phyloP scores from a whole-genome alignment of 2,329 filamentous ascomycete species.

The Pseudocercospora pini-densiflorae region DNA sequence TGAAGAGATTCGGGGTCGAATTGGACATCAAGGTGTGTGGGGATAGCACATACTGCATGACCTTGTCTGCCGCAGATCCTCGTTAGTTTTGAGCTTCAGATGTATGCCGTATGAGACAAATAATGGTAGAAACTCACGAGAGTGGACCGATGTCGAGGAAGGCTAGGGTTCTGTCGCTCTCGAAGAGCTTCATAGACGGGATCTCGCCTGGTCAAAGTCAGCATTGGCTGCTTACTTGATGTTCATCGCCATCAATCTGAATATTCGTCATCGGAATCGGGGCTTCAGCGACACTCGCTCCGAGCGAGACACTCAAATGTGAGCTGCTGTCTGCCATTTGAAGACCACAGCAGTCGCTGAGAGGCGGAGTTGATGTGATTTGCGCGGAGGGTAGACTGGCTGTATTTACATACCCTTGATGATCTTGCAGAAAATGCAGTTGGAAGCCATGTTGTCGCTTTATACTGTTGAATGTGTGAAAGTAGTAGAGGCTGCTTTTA shows the following conservation, averaged over 20 bases:
- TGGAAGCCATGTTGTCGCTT: constrained; percentile 46
- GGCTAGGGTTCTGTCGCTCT: constrained; percentile 89
- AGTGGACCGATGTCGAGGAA: constrained; percentile 97
- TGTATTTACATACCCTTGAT: constrained; percentile 71
- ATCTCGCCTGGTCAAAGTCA: constrained; percentile 73
- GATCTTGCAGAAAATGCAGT: constrained; percentile 98
- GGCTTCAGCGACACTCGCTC: not conserved
- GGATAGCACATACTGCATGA: constrained; percentile 71
- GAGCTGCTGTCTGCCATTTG: not conserved
- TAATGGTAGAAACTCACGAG: constrained; percentile 19
- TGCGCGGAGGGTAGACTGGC: too few species aligned
- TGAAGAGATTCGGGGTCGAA: not conserved
- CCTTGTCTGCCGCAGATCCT: constrained; percentile 56
- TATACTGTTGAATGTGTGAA: not conserved
- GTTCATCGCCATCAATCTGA: too few species aligned
- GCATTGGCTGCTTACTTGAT: not conserved
- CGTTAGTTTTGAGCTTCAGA: constrained; percentile 10
- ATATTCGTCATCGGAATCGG: too few species aligned
- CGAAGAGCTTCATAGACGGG: constrained; percentile 93
- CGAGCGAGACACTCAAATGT: not conserved
- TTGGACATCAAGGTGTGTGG: constrained; percentile 20
- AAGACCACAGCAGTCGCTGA: not conserved
- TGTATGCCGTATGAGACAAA: not conserved
- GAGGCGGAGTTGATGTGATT: not conserved
- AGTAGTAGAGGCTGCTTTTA: not conserved